phyloP scores from a whole-genome alignment of 352 stramenopile genomes.

The Globisporangium cylindrosporum region DNA sequence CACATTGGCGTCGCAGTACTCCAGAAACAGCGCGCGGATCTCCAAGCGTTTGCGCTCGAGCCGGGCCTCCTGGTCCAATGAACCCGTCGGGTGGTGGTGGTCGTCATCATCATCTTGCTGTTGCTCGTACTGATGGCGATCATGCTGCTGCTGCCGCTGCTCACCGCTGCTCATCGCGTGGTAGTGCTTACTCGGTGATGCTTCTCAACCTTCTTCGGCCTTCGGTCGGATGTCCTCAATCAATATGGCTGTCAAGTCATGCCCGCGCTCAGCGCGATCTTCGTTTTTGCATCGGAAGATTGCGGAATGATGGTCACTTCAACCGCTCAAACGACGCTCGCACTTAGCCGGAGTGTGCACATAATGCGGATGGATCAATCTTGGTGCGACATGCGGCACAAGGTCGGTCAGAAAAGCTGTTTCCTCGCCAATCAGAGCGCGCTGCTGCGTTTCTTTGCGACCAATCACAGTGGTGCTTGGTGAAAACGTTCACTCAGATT shows the following conservation, averaged over 20 bases:
- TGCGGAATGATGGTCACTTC: not conserved
- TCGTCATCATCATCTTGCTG: not conserved
- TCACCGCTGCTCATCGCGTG: not conserved
- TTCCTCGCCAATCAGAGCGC: not conserved
- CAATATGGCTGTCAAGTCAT: not conserved
- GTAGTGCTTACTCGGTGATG: not conserved
- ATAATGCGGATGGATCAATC: not conserved
- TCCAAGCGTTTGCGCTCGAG: not conserved
- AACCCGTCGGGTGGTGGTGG: not conserved
- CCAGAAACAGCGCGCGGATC: not conserved
- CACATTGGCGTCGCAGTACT: not conserved
- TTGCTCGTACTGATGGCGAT: not conserved
- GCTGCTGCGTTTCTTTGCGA: conserved; percentile 5
- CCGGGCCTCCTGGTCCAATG: not conserved
- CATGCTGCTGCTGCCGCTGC: not conserved
- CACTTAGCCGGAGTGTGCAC: not conserved
- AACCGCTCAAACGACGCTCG: not conserved
- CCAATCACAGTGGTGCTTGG: conserved; percentile 8
- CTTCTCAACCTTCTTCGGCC: not conserved
- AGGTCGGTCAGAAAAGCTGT: not conserved
- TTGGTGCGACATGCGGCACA: not conserved
- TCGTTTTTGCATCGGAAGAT: not conserved
- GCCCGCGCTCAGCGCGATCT: not conserved
- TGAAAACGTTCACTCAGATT: not conserved
- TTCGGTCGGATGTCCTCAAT: conserved; percentile 6